Evolutionary conservation across 805 yeast species (phyloP).

Genomic region (Sugiyamaella floridensis): DNA sequence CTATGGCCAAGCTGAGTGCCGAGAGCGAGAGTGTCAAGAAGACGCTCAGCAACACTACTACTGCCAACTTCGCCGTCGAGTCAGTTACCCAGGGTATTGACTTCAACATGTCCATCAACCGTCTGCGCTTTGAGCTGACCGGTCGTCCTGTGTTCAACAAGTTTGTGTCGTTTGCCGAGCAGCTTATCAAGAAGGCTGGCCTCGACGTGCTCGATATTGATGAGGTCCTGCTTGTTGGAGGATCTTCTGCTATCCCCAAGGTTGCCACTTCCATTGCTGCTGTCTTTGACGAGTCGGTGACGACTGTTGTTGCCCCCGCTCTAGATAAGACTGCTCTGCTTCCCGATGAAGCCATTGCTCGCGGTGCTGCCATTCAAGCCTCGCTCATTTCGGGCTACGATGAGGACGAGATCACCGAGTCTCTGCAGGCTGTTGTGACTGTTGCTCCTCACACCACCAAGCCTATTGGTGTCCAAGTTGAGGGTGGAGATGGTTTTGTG

Average conservation of each 20-base stretch:
- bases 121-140: slow-evolving; percentile 86
- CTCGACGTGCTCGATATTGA: slow-evolving; percentile 80
- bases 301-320: slow-evolving; percentile 69
- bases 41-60: slow-evolving; percentile 82
- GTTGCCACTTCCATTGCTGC: slow-evolving; percentile 65
- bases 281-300: slow-evolving; percentile 69
- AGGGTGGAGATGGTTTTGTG: slow-evolving; percentile 56
- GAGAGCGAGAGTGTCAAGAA: slow-evolving; percentile 81
- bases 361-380: slow-evolving; percentile 97
- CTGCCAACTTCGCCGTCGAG: slow-evolving; percentile 89
- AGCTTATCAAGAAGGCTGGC: slow-evolving; percentile 71
- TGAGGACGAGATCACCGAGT: slow-evolving; percentile 79
- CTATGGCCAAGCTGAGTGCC: slow-evolving; percentile 79
- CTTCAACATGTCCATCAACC: slow-evolving; percentile 86
- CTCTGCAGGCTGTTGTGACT: slow-evolving; percentile 73
- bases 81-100: slow-evolving; percentile 91
- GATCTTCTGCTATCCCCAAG: slow-evolving; percentile 88
- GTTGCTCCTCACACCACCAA: slow-evolving; percentile 81
- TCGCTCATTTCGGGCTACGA: slow-evolving; percentile 69
- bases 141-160: slow-evolving; percentile 71
- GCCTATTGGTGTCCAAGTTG: slow-evolving; percentile 78
- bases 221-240: slow-evolving; percentile 90
- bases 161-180: slow-evolving; percentile 70
- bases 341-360: slow-evolving; percentile 83
- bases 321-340: slow-evolving; percentile 66